These are phyloP conservation scores for Aureobasidium musti DNA, from an alignment of 2,329 filamentous ascomycete genomes.

Conservation along the genomic window DNA sequence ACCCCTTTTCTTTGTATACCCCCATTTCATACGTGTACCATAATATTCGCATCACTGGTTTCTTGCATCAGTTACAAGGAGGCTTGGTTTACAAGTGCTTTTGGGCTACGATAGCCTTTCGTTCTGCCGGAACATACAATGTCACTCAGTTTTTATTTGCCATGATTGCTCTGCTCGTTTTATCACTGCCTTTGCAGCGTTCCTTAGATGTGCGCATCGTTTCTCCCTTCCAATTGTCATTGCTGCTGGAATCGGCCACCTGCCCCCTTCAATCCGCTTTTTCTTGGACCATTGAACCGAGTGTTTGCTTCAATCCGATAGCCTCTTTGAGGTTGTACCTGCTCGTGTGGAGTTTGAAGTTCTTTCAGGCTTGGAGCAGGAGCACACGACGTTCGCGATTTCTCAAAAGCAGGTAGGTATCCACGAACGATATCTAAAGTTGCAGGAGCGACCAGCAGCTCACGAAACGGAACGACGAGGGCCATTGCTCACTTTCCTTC, in stretches of 20 bases:
- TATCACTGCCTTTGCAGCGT: background rate
- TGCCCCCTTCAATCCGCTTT: no score
- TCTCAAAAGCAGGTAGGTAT: background rate
- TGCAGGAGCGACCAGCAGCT: constrained; percentile 7
- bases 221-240: no score
- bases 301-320: background rate
- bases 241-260: no score
- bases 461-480: background rate
- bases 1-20: constrained; percentile 1
- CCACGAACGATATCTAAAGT: background rate
- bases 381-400: background rate
- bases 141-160: constrained; percentile 3
- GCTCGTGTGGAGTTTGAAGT: background rate
- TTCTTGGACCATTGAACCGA: no score
- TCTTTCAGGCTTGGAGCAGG: background rate
- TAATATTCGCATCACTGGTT: background rate
- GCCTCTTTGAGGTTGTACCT: background rate
- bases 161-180: background rate
- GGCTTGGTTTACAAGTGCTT: background rate
- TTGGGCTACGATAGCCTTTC: background rate
- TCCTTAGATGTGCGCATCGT: no score
- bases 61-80: background rate
- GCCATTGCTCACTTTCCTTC: background rate
- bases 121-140: background rate
- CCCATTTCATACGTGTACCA: background rate